phyloP scores from a whole-genome alignment of 257 asterid species.

The Rehmannia glutinosa region DNA sequence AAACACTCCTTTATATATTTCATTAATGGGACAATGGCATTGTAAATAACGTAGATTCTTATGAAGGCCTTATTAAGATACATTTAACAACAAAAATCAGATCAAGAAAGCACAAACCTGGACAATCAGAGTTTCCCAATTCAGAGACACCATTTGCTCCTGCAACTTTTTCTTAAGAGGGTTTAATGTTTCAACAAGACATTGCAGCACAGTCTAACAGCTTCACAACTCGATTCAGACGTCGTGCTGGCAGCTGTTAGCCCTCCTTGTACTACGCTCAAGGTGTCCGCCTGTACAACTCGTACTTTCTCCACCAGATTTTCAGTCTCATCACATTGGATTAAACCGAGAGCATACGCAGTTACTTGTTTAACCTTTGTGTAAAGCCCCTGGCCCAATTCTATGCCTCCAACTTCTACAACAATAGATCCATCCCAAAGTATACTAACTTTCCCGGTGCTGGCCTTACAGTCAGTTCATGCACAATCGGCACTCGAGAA shows the following conservation, averaged over 20 bases:
- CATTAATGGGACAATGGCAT: too few relatives aligned
- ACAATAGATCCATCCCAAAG: constrained; percentile 63
- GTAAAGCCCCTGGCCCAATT: constrained; percentile 79
- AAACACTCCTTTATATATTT: too few relatives aligned
- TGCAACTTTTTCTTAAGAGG: constrained; percentile 45
- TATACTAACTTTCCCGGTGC: constrained; percentile 73
- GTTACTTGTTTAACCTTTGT: constrained; percentile 70
- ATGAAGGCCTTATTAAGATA: neutral
- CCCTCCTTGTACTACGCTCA: constrained; percentile 71
- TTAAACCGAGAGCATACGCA: constrained; percentile 52
- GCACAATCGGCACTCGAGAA: constrained; percentile 59
- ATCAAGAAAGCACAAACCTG: constrained; percentile 33
- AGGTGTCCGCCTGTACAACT: constrained; percentile 65
- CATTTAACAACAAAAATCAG: neutral
- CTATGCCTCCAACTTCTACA: constrained; percentile 82
- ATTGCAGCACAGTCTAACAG: constrained; percentile 61
- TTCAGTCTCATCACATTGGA: constrained; percentile 43
- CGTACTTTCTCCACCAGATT: constrained; percentile 58
- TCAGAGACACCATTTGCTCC: constrained; percentile 46
- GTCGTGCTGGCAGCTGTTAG: constrained; percentile 72
- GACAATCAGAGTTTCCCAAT: constrained; percentile 50
- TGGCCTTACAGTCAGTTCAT: constrained; percentile 29
- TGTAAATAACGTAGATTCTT: too few relatives aligned
- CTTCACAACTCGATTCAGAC: constrained; percentile 79
- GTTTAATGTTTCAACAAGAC: constrained; percentile 48